phyloP scores from a whole-genome alignment of 192 early-diverging fungal genomes.

The Martensiomyces pterosporus region DNA sequence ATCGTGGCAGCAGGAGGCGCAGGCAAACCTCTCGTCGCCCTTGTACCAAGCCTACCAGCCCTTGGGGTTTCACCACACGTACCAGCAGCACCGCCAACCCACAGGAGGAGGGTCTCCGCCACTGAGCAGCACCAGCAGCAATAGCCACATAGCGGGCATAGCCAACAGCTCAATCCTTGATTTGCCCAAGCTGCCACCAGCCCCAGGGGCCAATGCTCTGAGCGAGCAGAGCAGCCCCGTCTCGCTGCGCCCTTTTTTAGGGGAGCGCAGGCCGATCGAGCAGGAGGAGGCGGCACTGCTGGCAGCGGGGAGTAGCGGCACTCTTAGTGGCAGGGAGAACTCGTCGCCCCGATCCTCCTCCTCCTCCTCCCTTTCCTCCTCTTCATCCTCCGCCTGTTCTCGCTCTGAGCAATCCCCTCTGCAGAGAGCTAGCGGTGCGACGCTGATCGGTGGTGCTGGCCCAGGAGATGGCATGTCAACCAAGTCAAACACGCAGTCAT shows the following conservation, averaged over 20 bases:
- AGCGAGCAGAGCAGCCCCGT: neutral
- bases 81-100: too few species aligned
- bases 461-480: too few species aligned
- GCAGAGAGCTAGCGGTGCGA: too few species aligned
- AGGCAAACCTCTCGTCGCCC: conserved; percentile 6
- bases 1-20: conserved; percentile 17
- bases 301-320: too few species aligned
- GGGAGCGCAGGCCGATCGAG: conserved; percentile 16
- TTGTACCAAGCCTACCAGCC: conserved; percentile 12
- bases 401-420: too few species aligned
- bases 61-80: conserved; percentile 7
- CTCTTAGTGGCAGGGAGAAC: too few species aligned
- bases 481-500: too few species aligned
- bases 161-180: neutral
- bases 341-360: too few species aligned
- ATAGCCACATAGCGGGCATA: too few species aligned
- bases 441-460: too few species aligned
- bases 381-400: too few species aligned
- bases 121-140: neutral
- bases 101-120: neutral
- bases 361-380: too few species aligned
- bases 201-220: neutral
- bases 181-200: neutral
- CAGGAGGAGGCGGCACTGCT: conserved; percentile 17
- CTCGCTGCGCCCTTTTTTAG: conserved; percentile 29